Evolutionary conservation across 2,329 filamentous ascomycete species (phyloP).

Genomic region (Biscogniauxia marginata): DNA sequence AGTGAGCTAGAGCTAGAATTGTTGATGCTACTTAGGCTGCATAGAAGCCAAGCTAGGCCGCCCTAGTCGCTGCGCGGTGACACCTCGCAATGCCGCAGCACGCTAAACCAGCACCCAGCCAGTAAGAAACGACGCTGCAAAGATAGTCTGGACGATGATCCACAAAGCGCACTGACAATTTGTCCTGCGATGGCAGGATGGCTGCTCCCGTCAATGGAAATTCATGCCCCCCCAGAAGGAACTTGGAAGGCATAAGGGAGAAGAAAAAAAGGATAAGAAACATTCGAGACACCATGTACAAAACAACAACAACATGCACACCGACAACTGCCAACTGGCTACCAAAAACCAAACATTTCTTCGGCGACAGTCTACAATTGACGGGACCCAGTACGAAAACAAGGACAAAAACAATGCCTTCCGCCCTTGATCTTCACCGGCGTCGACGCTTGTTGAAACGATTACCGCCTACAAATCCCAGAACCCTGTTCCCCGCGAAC

Average conservation of each 20-base stretch:
- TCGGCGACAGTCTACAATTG: too few species aligned
- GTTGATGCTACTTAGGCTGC: constrained; percentile 11
- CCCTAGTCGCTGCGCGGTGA: constrained; percentile 12
- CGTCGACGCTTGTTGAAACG: not conserved
- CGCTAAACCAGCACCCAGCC: constrained; percentile 8
- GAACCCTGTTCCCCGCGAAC: not conserved
- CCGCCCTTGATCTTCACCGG: not conserved
- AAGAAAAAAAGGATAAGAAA: too few species aligned
- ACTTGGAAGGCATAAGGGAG: too few species aligned
- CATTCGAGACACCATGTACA: too few species aligned
- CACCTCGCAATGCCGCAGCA: constrained; percentile 11
- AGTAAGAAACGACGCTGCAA: constrained; percentile 2
- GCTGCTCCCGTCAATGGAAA: not conserved
- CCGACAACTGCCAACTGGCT: too few species aligned
- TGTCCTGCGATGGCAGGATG: not conserved
- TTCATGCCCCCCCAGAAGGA: too few species aligned
- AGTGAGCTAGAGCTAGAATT: constrained; percentile 7
- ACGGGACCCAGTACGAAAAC: too few species aligned
- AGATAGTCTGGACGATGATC: not conserved
- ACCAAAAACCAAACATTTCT: too few species aligned
- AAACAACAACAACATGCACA: too few species aligned
- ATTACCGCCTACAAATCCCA: not conserved
- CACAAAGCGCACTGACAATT: not conserved
- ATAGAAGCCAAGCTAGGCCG: not conserved
- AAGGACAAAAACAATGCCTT: too few species aligned